phyloP scores from a whole-genome alignment of 768 basidiomycete genomes.

The Leucocoprinus birnbaumii region DNA sequence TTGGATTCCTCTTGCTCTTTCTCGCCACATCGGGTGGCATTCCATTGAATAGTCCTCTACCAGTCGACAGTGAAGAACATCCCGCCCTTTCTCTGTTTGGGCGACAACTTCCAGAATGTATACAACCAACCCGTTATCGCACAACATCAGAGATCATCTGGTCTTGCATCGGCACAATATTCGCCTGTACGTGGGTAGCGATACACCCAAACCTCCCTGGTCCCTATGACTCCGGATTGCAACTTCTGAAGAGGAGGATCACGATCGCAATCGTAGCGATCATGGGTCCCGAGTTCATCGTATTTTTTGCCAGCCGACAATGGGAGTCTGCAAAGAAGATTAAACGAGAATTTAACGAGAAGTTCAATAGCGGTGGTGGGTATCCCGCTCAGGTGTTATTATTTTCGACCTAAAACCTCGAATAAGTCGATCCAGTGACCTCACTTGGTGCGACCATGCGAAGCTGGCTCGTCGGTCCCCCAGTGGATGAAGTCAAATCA shows the following conservation, averaged over 20 bases:
- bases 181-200: slow-evolving; percentile 13
- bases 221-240: slow-evolving; percentile 1
- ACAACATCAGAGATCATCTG: slow-evolving; percentile 5
- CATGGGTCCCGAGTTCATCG: slow-evolving; percentile 8
- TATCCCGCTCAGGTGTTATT: too few relatives aligned
- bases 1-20: too few relatives aligned
- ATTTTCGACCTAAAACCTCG: too few relatives aligned
- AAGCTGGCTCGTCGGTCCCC: too few relatives aligned
- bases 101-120: too few relatives aligned
- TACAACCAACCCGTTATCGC: too few relatives aligned
- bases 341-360: neutral
- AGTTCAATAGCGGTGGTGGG: neutral
- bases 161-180: slow-evolving; percentile 10
- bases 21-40: too few relatives aligned
- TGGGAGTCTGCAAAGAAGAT: neutral
- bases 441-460: too few relatives aligned
- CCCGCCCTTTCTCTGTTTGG: too few relatives aligned
- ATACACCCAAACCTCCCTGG: slow-evolving; percentile 12
- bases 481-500: slow-evolving; percentile 2
- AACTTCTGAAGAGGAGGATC: neutral
- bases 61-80: too few relatives aligned
- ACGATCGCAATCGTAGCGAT: neutral
- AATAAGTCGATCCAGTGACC: too few relatives aligned
- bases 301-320: slow-evolving; percentile 9
- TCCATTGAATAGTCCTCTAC: too few relatives aligned